Evolutionary conservation across 23 red algal genomes (phyloP).

Genomic region (Pyropia yezoensis): DNA sequence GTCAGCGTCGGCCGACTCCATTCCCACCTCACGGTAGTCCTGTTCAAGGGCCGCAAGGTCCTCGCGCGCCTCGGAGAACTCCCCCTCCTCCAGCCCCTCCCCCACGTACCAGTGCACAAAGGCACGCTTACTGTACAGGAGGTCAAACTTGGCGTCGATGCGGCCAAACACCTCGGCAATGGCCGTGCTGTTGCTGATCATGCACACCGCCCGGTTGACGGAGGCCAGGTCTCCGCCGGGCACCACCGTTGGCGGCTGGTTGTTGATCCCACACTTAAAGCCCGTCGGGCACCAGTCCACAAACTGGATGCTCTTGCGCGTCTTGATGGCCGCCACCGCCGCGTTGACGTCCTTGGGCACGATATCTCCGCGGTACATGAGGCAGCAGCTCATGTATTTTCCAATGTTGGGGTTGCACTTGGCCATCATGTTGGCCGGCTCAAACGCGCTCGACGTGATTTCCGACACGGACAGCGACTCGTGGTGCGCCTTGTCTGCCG

Average conservation of each 20-base stretch:
- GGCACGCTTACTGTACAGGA: slow-evolving; percentile 90
- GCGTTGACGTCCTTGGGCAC: slow-evolving; percentile 93
- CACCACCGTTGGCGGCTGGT: slow-evolving; percentile 77
- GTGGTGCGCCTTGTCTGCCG: slow-evolving; percentile 92
- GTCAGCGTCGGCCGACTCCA: slow-evolving; percentile 72
- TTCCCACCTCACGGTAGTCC: slow-evolving; percentile 92
- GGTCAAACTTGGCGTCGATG: slow-evolving; percentile 98
- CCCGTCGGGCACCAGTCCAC: slow-evolving; percentile 99
- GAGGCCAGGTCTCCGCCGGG: slow-evolving; percentile 75
- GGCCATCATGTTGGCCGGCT: slow-evolving; percentile 90
- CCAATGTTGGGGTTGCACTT: slow-evolving; percentile 96
- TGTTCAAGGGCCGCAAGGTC: slow-evolving; percentile 84
- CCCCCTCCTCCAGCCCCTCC: slow-evolving; percentile 99
- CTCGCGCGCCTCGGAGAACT: slow-evolving; percentile 97
- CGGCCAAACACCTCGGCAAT: slow-evolving; percentile 97
- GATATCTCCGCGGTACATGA: slow-evolving; percentile 98
- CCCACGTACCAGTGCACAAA: slow-evolving; percentile 99
- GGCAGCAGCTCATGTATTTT: slow-evolving; percentile 91
- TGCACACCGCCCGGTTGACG: slow-evolving; percentile 81
- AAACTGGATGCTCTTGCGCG: slow-evolving; percentile 90
- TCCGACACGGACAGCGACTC: slow-evolving; percentile 83
- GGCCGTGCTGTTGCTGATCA: slow-evolving; percentile 93
- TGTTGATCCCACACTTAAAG: slow-evolving; percentile 96
- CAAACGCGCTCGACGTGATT: slow-evolving; percentile 92
- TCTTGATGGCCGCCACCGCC: slow-evolving; percentile 91